Base-by-base conservation (phyloP, 73 alveolate species). In the Halteria grandinella region DNA sequence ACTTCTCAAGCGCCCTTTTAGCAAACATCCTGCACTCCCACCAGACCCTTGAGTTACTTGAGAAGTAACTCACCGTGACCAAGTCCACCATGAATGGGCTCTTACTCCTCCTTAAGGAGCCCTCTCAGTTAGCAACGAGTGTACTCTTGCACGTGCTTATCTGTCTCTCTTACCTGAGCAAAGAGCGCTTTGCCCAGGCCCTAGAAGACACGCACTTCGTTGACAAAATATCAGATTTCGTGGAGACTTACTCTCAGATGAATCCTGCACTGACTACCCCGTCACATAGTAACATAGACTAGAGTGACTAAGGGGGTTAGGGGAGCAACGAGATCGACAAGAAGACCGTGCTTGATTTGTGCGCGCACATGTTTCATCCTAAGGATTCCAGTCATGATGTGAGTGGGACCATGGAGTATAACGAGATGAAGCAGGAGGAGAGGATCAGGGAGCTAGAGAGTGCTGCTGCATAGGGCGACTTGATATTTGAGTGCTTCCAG, bases 281-380 rank as follows among this genome's bases (percentile, higher is more conserved):
- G n/a, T n/a, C n/a, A n/a, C 36, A 50, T 27, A 62, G 10, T 15
- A 8, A 1, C 17, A 14, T 21, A 20, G 14, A 27, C 15, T 39
- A 12, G 8, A 8, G 6, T 48, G 27, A 14, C 27, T 5, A 20
- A 8, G 27, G 14, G 14, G 36, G 20, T 0, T 10, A 31, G 23
- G 98, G 93, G 48, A 90, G 78, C 60, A 88, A 92, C 37, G 97
- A 93, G 70, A 86, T 93, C 41, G 97, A 95, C 82, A 95, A 94
- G 91, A 93, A 87, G 77, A 93, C 97, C 23, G 95, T 95, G 8
- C 75, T 95, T 27, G 96, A 95, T 80, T 85, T 95, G 44, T 83
- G 96, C 57, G 93, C 93, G 53, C 95, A 91, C 71, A 91, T 95
- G 97, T 95, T 95, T 80, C 96, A 93, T 91, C 96, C 97, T 0